Base-by-base conservation (phyloP, 345 rosid species). In the Salix caprea region DNA sequence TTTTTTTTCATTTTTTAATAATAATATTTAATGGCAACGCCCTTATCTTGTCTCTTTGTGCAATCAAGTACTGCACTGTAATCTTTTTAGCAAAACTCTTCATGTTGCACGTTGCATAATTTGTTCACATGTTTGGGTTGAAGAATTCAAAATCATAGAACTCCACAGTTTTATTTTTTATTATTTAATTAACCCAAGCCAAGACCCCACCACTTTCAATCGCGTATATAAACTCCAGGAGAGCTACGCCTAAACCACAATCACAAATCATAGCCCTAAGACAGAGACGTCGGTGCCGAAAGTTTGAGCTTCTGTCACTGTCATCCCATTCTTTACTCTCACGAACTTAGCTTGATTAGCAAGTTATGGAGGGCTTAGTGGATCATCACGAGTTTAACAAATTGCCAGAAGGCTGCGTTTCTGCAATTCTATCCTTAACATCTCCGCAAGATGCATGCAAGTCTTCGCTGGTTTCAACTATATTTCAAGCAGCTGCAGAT, bases 391-490 rank as follows among this genome's bases (percentile, higher is more conserved):
- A 56, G 62, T 60, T 80, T 40, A 32, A 56, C 37, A 65, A 67
- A 74, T 78, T 94, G 74, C 96, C 97, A 11, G 90, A 88, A 84
- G 90, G 78, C 54, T 89, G 91, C 62, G 72, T 94, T 40, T 85
- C 93, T 2, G 73, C 74, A 6, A 85, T 94, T 39, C 77, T 92
- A 8, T 86, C 91, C 24, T 84, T 88, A 40, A 87, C 98, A 2
- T 78, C 96, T 40, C 98, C 98, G 0, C 48, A 66, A 1, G 94
- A 92, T 73, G 86, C 82, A 2, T 81, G 84, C 82, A 81, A 82
- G 11, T 87, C 87, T 4, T 83, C 93, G 0, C 23, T 58, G 42
- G 88, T 89, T 2, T 92, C 93, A 4, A 62, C 87, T 2, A 64
- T 73, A 36, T 90, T 92, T 70, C 80, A 78, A 67, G 85, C 91